A percentile compares a stretch with the other conserved stretches of the same genome.
These are phyloP conservation scores for Coemansia umbellata DNA, from an alignment of 192 early-diverging fungal genomes.

Conservation along the genomic window DNA sequence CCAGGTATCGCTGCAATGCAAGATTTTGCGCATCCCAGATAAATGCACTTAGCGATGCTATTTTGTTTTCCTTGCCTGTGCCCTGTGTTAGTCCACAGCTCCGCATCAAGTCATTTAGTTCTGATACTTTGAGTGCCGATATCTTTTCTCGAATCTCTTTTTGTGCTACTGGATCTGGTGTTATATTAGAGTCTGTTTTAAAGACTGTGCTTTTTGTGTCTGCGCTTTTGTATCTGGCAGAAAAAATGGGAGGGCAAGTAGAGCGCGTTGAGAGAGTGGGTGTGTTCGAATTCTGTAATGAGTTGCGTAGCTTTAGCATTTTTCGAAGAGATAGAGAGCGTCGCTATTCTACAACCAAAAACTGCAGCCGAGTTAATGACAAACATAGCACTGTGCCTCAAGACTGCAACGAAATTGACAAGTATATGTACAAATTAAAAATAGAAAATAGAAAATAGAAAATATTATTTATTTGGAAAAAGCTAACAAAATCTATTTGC, in stretches of 20 bases:
- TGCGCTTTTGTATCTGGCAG: neutral
- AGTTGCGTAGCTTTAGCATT: no score
- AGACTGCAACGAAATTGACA: no score
- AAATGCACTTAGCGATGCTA: slow-evolving; percentile 26
- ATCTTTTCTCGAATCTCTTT: slow-evolving; percentile 14
- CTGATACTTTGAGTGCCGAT: slow-evolving; percentile 16
- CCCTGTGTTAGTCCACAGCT: slow-evolving; percentile 40
- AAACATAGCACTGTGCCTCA: no score
- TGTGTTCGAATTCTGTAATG: no score
- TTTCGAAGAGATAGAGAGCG: no score
- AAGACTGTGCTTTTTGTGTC: neutral
- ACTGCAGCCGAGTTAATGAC: no score
- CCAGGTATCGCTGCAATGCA: slow-evolving; percentile 14
- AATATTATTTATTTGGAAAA: neutral
- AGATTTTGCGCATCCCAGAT: slow-evolving; percentile 30
- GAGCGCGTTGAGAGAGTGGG: no score
- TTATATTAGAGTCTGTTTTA: neutral
- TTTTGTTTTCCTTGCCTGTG: slow-evolving; percentile 24
- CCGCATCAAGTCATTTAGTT: slow-evolving; percentile 35
- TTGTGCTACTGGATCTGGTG: neutral
- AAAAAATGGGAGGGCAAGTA: neutral
- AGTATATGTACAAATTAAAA: no score
- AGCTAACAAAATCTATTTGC: neutral
- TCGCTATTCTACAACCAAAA: no score
- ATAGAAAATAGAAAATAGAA: neutral